Conservation (phyloP, 305 asterid genomes). For the Lippia alba region DNA sequence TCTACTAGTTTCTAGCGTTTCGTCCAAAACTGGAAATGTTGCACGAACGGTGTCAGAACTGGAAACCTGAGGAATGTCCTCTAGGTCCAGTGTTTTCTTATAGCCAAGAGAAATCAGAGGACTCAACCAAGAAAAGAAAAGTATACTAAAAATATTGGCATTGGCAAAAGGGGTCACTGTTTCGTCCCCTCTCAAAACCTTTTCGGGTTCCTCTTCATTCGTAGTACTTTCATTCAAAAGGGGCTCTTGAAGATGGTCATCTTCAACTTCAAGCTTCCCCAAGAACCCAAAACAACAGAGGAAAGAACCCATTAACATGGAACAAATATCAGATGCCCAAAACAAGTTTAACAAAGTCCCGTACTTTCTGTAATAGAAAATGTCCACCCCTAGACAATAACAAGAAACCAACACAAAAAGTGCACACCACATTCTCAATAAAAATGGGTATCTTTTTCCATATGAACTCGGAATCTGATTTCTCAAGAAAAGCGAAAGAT, state of each 20-base stretch:
- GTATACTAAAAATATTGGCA: slow-evolving; percentile 46
- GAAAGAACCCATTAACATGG: slow-evolving; percentile 40
- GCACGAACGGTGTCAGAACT: slow-evolving; percentile 49
- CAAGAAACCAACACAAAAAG: slow-evolving; percentile 48
- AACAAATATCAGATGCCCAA: slow-evolving; percentile 55
- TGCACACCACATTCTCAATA: slow-evolving; percentile 60
- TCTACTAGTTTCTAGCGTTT: slow-evolving; percentile 41
- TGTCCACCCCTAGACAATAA: slow-evolving; percentile 52
- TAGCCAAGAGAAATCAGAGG: slow-evolving; percentile 58
- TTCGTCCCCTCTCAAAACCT: slow-evolving; percentile 42
- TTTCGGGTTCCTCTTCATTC: slow-evolving; percentile 32
- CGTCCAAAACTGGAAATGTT: slow-evolving; percentile 42
- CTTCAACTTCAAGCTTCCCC: slow-evolving; percentile 39
- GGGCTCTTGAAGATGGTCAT: slow-evolving; percentile 49
- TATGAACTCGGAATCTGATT: slow-evolving; percentile 36
- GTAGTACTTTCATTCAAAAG: slow-evolving; percentile 47
- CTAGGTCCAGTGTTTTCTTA: slow-evolving; percentile 59
- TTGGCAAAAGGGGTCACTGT: slow-evolving; percentile 59
- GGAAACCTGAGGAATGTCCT: slow-evolving; percentile 69
- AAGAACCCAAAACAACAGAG: slow-evolving; percentile 51
- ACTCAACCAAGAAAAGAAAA: slow-evolving; percentile 63
- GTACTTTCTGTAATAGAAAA: slow-evolving; percentile 41
- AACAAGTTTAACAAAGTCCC: slow-evolving; percentile 36
- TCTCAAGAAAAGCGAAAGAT: slow-evolving; percentile 43
- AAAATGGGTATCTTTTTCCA: slow-evolving; percentile 46